Percentiles rank a stretch among this genome's conserved stretches.
These are phyloP conservation scores for Lizonia empirigonia DNA, from an alignment of 2,329 filamentous ascomycete species.

Conservation along the genomic window DNA sequence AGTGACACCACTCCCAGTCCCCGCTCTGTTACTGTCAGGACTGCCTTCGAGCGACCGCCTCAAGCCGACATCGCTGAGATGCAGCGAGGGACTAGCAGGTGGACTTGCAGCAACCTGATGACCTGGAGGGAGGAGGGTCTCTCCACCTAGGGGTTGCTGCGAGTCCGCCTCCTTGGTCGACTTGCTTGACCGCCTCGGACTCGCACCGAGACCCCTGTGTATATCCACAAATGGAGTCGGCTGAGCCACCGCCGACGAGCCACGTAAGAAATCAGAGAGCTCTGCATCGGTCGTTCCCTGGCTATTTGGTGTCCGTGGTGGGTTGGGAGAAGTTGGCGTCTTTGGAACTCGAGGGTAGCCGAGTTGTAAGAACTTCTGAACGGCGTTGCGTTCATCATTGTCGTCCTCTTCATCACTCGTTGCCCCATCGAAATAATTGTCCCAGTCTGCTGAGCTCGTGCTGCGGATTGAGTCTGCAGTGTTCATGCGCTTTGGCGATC, in stretches of 20 bases:
- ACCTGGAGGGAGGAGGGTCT: conserved; percentile 21
- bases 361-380: conserved; percentile 46
- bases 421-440: conserved; percentile 56
- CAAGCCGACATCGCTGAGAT: conserved; percentile 37
- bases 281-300: conserved; percentile 49
- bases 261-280: conserved; percentile 46
- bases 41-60: conserved; percentile 41
- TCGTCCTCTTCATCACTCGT: conserved; percentile 56
- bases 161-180: conserved; percentile 38
- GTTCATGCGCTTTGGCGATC: conserved; percentile 27
- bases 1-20: conserved; percentile 32
- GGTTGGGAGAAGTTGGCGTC: conserved; percentile 20
- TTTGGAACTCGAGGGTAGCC: conserved; percentile 25
- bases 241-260: conserved; percentile 10
- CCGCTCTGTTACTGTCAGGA: not conserved
- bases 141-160: conserved; percentile 32
- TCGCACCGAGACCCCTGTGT: conserved; percentile 49
- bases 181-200: conserved; percentile 22
- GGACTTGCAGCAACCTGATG: conserved; percentile 24
- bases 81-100: conserved; percentile 29
- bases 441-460: conserved; percentile 54
- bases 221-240: conserved; percentile 34
- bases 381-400: conserved; percentile 46
- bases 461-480: conserved; percentile 40
- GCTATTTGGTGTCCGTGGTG: conserved; percentile 27